Percentiles rank a stretch among this genome's conserved stretches.
Evolutionary conservation across 306 rosid species (phyloP).

Genomic region (Prunus campanulata): DNA sequence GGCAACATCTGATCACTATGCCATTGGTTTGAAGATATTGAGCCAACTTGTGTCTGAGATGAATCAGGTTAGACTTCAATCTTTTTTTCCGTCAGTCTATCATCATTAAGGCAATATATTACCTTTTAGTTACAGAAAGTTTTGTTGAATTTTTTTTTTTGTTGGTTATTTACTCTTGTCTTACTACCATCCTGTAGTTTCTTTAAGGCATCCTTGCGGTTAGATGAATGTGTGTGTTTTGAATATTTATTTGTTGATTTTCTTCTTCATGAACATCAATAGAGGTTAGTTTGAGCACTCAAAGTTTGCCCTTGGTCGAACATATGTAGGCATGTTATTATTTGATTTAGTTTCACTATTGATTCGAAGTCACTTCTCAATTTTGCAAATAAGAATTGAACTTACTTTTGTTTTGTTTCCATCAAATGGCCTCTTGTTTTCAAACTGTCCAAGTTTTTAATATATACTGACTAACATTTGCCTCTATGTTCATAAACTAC

Average conservation of each 20-base stretch:
- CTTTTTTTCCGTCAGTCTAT: slow-evolving; percentile 7
- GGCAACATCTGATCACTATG: slow-evolving; percentile 93
- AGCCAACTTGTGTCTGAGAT: slow-evolving; percentile 97
- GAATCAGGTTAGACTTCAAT: slow-evolving; percentile 77
- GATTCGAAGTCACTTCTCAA: background rate
- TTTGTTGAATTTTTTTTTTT: no score
- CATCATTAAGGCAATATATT: slow-evolving; percentile 17
- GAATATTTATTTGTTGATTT: background rate
- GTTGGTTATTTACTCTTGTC: background rate
- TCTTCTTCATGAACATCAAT: background rate
- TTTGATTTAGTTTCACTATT: background rate
- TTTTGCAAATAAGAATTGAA: background rate
- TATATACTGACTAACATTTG: slow-evolving; percentile 6
- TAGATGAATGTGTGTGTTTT: background rate
- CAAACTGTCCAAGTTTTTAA: background rate
- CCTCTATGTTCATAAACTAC: slow-evolving; percentile 28
- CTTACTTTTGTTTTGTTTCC: background rate
- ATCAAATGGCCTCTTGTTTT: background rate
- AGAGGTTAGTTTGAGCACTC: background rate
- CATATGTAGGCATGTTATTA: background rate
- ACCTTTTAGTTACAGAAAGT: background rate
- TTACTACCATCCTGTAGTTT: background rate
- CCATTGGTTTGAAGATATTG: slow-evolving; percentile 91
- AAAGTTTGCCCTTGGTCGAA: background rate
- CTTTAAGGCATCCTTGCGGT: background rate